Base-by-base conservation (phyloP, 2,329 filamentous ascomycete genomes). In the Chaetomium olivaceum region DNA sequence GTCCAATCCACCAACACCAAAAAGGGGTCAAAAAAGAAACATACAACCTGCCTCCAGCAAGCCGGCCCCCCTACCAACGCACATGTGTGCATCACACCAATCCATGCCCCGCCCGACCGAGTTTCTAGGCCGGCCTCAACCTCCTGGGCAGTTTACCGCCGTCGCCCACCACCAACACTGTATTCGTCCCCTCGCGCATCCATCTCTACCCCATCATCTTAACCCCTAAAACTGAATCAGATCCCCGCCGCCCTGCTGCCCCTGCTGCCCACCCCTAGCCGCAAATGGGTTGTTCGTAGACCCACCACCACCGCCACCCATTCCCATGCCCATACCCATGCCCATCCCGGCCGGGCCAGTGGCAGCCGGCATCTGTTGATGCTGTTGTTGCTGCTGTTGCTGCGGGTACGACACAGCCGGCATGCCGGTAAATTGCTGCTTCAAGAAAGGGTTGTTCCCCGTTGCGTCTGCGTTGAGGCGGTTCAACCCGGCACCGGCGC, bases 391-490 rank as follows among this genome's bases (percentile, higher is more conserved):
- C n/a, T 67, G 62, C 50, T 57, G 36, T 60, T 58, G 56, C 36
- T 55, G 57, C 14, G 29, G 80, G 68, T 89, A 89, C 55, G 80
- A 83, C 31, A 85, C 79, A 36, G 81, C 82, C 31, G 88, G 88
- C 85, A 89, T 87, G 48, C 92, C 92, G 0, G 92, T 96, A 73
- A 90, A 95, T 76, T 96, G 92, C 67, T 88, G 87, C 67, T 89
- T 87, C 72, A 96, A 81, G 81, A 98, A 99, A 0, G 95, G 95
- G 75, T 98, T 98, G 80, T 87, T 95, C 36, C 90, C 90, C 1
- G 89, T 92, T 0, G 91, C 92, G 23, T 93, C 82, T 62, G 82
- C 76, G 67, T 82, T 91, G 52, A 97, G 79, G 65, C 86, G 85
- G 71, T 87, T 87, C 64, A 91, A 80, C n/a, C 92, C 91, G 46